Evolutionary conservation across 2,329 filamentous ascomycete species (phyloP).

Genomic region (Fusarium transvaalense): DNA sequence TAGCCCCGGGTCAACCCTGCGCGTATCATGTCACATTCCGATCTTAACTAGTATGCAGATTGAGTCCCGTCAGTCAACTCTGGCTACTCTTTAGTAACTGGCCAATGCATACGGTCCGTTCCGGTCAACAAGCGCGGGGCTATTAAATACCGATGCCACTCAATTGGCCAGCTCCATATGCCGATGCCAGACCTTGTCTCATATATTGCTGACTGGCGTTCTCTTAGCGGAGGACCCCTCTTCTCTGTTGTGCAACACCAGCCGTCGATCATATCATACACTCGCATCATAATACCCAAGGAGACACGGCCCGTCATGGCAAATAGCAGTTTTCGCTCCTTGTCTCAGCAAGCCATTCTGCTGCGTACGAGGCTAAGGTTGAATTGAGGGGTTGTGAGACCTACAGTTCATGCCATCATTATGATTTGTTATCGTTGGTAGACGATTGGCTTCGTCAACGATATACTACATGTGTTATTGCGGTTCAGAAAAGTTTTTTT

Average conservation of each 20-base stretch:
- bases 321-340: slow-evolving; percentile 7
- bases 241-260: background rate
- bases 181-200: slow-evolving; percentile 23
- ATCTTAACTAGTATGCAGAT: background rate
- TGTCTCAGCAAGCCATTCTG: background rate
- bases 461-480: background rate
- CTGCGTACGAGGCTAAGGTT: background rate
- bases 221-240: background rate
- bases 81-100: background rate
- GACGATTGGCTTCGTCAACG: background rate
- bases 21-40: background rate
- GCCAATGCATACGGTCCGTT: slow-evolving; percentile 37
- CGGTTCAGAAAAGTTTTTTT: background rate
- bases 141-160: slow-evolving; percentile 3
- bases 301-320: slow-evolving; percentile 4
- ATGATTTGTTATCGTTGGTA: slow-evolving; percentile 10
- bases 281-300: background rate
- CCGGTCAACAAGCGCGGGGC: slow-evolving; percentile 20
- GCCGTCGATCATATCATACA: slow-evolving; percentile 6
- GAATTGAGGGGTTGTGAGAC: slow-evolving; percentile 37
- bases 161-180: slow-evolving; percentile 23
- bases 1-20: background rate
- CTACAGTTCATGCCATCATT: background rate
- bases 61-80: background rate
- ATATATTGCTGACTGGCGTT: slow-evolving; percentile 31